phyloP scores from a whole-genome alignment of 257 asterid genomes.

The Coffea canephora region DNA sequence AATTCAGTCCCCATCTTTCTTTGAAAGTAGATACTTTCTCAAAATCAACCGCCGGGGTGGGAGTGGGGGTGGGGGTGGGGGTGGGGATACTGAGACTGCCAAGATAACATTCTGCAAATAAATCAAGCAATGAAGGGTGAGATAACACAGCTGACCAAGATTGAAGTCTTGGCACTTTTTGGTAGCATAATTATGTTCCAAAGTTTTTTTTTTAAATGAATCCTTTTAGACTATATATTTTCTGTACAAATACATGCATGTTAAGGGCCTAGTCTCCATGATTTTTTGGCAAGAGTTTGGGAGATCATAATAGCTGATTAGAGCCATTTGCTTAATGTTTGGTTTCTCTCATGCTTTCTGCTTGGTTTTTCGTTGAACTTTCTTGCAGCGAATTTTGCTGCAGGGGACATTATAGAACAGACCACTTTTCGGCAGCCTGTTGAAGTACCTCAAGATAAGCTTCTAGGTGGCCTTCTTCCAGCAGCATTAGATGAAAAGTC shows the following conservation, averaged over 20 bases:
- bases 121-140: neutral
- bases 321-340: neutral
- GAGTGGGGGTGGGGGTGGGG: neutral
- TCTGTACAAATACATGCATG: neutral
- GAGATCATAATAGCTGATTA: neutral
- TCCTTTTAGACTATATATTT: neutral
- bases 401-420: no score
- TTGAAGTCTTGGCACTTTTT: neutral
- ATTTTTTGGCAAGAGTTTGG: neutral
- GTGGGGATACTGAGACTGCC: neutral
- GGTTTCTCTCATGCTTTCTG: no score
- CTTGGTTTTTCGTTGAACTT: no score
- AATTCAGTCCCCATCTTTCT: neutral
- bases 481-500: conserved; percentile 56
- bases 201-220: neutral
- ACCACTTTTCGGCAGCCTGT: conserved; percentile 10
- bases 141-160: neutral
- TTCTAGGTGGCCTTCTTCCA: conserved; percentile 65
- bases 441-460: conserved; percentile 43
- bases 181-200: no score
- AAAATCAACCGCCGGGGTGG: neutral
- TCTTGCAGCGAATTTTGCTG: no score
- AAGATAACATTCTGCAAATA: neutral
- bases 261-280: neutral
- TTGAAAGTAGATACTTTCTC: neutral